A percentile compares a stretch with the other conserved stretches of the same genome.
Evolutionary conservation across 176 grass and related monocot genomes (phyloP).

Genomic region (Musa schizocarpa): DNA sequence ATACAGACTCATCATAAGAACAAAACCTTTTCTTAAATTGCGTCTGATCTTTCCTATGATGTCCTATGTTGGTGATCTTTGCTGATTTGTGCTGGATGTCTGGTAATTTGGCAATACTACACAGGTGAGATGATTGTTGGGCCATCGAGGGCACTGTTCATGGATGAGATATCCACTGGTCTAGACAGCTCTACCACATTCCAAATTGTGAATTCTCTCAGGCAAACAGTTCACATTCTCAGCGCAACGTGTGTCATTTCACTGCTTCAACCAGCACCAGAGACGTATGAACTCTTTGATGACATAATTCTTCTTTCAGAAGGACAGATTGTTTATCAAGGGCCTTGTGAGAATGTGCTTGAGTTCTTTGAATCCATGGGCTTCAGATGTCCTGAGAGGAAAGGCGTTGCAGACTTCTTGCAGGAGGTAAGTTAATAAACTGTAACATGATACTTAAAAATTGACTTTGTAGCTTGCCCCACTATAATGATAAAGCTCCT

Average conservation of each 20-base stretch:
- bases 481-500: neutral
- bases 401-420: slow-evolving; percentile 78
- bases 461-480: too few species aligned
- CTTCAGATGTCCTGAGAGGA: slow-evolving; percentile 80
- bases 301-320: slow-evolving; percentile 81
- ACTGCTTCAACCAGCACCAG: slow-evolving; percentile 71
- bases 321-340: slow-evolving; percentile 70
- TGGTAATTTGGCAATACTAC: neutral
- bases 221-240: slow-evolving; percentile 71
- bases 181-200: slow-evolving; percentile 89
- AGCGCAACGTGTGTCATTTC: slow-evolving; percentile 66
- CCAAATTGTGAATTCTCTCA: slow-evolving; percentile 78
- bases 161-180: slow-evolving; percentile 96
- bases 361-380: slow-evolving; percentile 71
- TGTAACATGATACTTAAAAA: neutral
- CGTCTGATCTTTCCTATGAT: neutral
- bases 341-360: slow-evolving; percentile 59
- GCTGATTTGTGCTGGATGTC: neutral
- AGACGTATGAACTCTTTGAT: slow-evolving; percentile 74
- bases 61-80: neutral
- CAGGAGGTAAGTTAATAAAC: slow-evolving; percentile 46
- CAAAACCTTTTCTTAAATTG: too few species aligned
- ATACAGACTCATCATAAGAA: too few species aligned
- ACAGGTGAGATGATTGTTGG: slow-evolving; percentile 86
- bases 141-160: slow-evolving; percentile 60